Percentiles rank a stretch among this genome's conserved stretches.
phyloP scores from a whole-genome alignment of 2,329 filamentous ascomycete species.

The Geosmithia putterillii region DNA sequence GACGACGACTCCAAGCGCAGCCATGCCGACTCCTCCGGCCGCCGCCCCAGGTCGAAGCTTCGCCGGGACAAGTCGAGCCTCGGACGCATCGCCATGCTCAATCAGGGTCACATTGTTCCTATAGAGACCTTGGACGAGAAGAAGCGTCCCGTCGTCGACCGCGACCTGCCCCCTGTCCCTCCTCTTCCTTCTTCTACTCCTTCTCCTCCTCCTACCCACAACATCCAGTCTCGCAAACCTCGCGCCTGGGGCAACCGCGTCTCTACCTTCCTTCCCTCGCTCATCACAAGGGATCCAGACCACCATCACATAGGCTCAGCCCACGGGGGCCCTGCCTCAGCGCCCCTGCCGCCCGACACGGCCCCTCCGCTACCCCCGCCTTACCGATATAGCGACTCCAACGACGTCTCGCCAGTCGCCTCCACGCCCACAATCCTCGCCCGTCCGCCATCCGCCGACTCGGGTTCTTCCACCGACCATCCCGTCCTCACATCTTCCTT shows the following conservation, averaged over 20 bases:
- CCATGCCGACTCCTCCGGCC: neutral
- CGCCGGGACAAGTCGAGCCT: neutral
- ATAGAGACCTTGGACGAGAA: neutral
- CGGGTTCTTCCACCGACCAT: neutral
- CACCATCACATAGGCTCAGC: slow-evolving; percentile 6
- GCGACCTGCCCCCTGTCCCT: slow-evolving; percentile 11
- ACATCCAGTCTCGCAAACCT: slow-evolving; percentile 11
- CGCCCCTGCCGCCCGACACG: slow-evolving; percentile 8
- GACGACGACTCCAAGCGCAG: slow-evolving; percentile 5
- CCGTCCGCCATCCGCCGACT: neutral
- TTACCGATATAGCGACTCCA: slow-evolving; percentile 2
- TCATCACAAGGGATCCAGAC: slow-evolving; percentile 14
- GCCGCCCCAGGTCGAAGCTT: neutral
- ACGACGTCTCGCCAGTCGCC: neutral
- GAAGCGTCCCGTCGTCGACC: slow-evolving; percentile 8
- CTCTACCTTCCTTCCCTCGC: slow-evolving; percentile 22
- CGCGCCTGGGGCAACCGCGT: slow-evolving; percentile 22
- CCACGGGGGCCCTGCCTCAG: no score
- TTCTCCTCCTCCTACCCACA: neutral
- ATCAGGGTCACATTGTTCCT: neutral
- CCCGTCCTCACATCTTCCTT: slow-evolving; percentile 6
- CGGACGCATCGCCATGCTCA: neutral
- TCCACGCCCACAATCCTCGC: slow-evolving; percentile 1
- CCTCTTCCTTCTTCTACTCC: neutral
- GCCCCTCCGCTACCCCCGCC: slow-evolving; percentile 4